A percentile compares a stretch with the other conserved stretches of the same genome.
phyloP scores from a whole-genome alignment of 768 basidiomycete species.

The Dendrothele bispora region DNA sequence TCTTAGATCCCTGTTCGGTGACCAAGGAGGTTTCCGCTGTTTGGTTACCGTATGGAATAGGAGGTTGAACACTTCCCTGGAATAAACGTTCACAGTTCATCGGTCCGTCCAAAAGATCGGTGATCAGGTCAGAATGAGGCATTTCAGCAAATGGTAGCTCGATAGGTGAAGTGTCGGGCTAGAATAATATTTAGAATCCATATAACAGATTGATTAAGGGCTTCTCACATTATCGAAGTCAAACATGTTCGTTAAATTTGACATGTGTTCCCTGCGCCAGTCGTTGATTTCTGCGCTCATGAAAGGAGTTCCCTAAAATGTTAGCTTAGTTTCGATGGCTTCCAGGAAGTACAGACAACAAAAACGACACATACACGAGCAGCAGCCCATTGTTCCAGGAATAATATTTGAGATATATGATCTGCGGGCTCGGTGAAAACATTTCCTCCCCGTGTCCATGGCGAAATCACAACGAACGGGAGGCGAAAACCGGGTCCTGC shows the following conservation, averaged over 20 bases:
- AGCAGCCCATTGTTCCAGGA: conserved; percentile 7
- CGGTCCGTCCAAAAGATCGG: conserved; percentile 4
- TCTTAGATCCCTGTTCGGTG: conserved; percentile 7
- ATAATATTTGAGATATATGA: conserved; percentile 5
- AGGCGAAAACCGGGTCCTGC: conserved; percentile 7
- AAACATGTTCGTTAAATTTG: conserved; percentile 1
- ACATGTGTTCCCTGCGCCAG: conserved; percentile 11
- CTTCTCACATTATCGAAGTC: neutral
- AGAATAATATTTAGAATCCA: neutral
- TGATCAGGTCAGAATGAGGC: conserved; percentile 5
- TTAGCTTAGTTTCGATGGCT: neutral
- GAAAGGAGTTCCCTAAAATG: conserved; percentile 3
- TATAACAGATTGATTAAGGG: neutral
- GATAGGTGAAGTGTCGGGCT: conserved; percentile 4
- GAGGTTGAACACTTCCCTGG: neutral
- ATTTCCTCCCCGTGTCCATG: conserved; percentile 7
- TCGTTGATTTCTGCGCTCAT: conserved; percentile 5
- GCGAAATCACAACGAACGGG: conserved; percentile 4
- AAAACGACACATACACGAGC: neutral
- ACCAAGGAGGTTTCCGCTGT: neutral
- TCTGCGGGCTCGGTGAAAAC: conserved; percentile 6
- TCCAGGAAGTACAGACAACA: neutral
- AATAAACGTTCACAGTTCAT: conserved; percentile 5
- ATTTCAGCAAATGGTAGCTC: conserved; percentile 3
- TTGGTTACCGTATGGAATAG: conserved; percentile 8